Conservation (phyloP, 148 eudicot genomes). For the Vaccinium macrocarpon region DNA sequence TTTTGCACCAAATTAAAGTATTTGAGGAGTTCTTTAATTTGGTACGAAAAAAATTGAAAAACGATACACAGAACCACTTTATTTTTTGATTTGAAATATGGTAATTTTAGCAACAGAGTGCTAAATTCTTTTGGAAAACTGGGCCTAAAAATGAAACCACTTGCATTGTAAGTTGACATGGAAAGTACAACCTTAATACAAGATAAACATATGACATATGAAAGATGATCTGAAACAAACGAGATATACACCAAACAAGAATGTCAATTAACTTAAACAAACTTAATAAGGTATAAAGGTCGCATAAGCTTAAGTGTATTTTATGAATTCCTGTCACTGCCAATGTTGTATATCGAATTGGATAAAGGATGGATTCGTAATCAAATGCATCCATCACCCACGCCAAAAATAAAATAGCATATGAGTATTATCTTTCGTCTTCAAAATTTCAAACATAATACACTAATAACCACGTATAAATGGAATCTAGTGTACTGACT, state of each 20-base stretch:
- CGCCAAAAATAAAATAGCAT: neutral
- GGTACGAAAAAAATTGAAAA: too few relatives aligned
- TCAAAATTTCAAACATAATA: too few relatives aligned
- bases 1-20: too few relatives aligned
- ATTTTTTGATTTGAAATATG: too few relatives aligned
- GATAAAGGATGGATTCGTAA: neutral
- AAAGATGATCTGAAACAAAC: neutral
- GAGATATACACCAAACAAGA: neutral
- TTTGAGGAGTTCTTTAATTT: too few relatives aligned
- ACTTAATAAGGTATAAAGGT: neutral
- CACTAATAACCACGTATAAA: neutral
- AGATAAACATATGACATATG: neutral
- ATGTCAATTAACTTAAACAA: neutral
- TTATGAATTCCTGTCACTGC: neutral
- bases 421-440: too few relatives aligned
- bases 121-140: too few relatives aligned
- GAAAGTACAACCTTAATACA: neutral
- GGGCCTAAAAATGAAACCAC: neutral
- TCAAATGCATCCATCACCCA: neutral
- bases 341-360: neutral
- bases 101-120: too few relatives aligned
- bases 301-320: neutral
- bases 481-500: neutral
- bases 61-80: too few relatives aligned
- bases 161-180: neutral